These are phyloP conservation scores for Boletus semigastroideus DNA, from an alignment of 1,284 basidiomycete species.

Conservation along the genomic window DNA sequence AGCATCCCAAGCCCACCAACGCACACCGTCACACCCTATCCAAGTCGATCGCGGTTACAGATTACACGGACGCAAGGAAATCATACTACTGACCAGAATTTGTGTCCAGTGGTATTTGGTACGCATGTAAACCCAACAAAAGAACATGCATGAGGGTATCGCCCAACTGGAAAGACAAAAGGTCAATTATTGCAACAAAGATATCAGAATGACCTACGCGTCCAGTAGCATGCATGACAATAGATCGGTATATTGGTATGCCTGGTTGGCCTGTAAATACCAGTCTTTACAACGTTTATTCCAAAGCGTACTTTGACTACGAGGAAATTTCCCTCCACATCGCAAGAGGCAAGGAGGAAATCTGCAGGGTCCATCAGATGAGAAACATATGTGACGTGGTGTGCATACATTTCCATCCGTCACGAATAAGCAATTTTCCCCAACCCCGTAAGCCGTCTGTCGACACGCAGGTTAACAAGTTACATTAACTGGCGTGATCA, in stretches of 20 bases:
- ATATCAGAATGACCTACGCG: constrained; percentile 49
- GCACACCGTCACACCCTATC: constrained; percentile 71
- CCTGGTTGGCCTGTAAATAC: constrained; percentile 37
- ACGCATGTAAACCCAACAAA: constrained; percentile 80
- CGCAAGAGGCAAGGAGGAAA: constrained; percentile 71
- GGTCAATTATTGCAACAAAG: constrained; percentile 9
- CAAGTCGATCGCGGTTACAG: background rate
- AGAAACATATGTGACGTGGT: background rate
- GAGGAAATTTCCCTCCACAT: constrained; percentile 84
- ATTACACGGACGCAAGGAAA: background rate
- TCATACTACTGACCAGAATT: constrained; percentile 50
- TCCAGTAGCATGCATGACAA: constrained; percentile 86
- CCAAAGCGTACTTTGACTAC: constrained; percentile 61
- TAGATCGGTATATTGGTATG: constrained; percentile 83
- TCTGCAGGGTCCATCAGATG: constrained; percentile 44
- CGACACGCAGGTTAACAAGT: constrained; percentile 1
- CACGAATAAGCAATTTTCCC: constrained; percentile 64
- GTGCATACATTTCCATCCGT: constrained; percentile 82
- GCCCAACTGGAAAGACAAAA: constrained; percentile 58
- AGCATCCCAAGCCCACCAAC: constrained; percentile 75
- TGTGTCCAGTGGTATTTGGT: constrained; percentile 82
- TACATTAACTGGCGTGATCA: background rate
- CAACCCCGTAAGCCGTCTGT: constrained; percentile 79
- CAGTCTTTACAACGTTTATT: background rate
- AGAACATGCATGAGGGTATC: constrained; percentile 80